Evolutionary conservation across 176 grass and related monocot species (phyloP).

Genomic region (Ampelocalamus luodianensis): DNA sequence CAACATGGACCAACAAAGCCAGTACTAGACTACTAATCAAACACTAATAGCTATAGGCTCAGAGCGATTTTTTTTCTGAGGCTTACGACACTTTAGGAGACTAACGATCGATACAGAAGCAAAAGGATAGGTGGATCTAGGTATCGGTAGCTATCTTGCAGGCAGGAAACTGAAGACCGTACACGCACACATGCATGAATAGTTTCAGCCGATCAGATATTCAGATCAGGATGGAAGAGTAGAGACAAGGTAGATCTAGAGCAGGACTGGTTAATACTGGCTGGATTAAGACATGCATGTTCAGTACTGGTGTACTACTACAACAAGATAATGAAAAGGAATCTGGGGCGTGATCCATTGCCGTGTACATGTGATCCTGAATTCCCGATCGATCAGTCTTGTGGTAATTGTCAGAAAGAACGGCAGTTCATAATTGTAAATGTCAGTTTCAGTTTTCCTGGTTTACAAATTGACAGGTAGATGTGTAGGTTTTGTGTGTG

Average conservation of each 20-base stretch:
- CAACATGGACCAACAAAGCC: neutral
- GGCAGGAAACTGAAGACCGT: neutral
- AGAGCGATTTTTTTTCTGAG: neutral
- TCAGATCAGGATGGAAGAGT: neutral
- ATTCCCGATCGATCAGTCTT: neutral
- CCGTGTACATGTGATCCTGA: neutral
- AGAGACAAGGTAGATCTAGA: neutral
- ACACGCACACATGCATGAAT: neutral
- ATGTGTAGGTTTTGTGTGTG: neutral
- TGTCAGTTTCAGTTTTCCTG: neutral
- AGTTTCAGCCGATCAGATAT: neutral
- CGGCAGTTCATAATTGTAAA: neutral
- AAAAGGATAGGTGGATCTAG: neutral
- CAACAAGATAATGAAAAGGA: slow-evolving; percentile 1
- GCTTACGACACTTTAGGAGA: neutral
- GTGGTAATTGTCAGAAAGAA: slow-evolving; percentile 23
- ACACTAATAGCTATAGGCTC: too few relatives aligned
- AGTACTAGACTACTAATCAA: neutral
- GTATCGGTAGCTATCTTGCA: slow-evolving; percentile 14
- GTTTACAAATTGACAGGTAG: neutral
- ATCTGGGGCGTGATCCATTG: neutral
- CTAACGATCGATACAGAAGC: neutral
- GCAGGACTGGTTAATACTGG: neutral
- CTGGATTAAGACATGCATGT: neutral
- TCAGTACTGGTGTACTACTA: neutral